Evolutionary conservation across 1,284 basidiomycete genomes (phyloP).

Genomic region (Mycena sp.): DNA sequence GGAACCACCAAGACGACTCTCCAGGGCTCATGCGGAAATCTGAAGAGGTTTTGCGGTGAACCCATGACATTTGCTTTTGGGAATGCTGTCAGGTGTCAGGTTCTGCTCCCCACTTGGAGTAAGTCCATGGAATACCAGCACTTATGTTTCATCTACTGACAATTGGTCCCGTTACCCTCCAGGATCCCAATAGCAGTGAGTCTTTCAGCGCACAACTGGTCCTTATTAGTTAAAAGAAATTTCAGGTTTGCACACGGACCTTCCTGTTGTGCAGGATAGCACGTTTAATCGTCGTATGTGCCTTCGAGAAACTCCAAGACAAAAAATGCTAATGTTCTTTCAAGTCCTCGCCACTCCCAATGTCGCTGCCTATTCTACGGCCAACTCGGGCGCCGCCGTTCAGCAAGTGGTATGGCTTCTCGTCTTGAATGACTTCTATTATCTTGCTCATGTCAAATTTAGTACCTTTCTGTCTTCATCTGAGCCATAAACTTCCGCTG

Average conservation of each 20-base stretch:
- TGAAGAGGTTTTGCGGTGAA: conserved; percentile 3
- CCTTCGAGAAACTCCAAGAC: background rate
- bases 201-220: background rate
- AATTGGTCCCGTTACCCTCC: background rate
- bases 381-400: background rate
- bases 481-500: too few relatives aligned
- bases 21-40: background rate
- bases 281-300: conserved; percentile 4
- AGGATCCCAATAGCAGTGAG: conserved; percentile 7
- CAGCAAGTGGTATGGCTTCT: conserved; percentile 7
- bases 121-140: background rate
- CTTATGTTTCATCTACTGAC: background rate
- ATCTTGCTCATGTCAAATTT: conserved; percentile 6
- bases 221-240: conserved; percentile 6
- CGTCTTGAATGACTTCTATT: background rate
- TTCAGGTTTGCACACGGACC: conserved; percentile 1
- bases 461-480: conserved; percentile 14
- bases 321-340: conserved; percentile 1
- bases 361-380: background rate
- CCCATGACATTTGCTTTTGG: background rate
- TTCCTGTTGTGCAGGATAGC: background rate
- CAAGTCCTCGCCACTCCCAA: conserved; percentile 4
- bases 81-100: conserved; percentile 8
- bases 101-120: conserved; percentile 13
- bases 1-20: background rate